Percentiles rank a stretch among this genome's conserved stretches.
These are phyloP conservation scores for Suhomyces panamericanus DNA, from an alignment of 1,139 yeast species.

Conservation along the genomic window DNA sequence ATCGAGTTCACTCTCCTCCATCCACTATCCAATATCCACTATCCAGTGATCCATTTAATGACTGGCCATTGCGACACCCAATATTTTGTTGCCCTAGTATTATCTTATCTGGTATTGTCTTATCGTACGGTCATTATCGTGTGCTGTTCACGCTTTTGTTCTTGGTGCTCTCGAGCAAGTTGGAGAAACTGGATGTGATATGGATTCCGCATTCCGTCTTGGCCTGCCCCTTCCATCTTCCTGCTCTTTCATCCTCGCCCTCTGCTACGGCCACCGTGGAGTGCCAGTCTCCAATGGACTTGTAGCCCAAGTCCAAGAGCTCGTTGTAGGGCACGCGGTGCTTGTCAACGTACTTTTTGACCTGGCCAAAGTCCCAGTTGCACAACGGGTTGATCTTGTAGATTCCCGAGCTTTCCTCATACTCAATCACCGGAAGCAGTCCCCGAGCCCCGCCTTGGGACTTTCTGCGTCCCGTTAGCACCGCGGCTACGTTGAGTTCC, in stretches of 20 bases:
- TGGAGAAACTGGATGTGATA: constrained; percentile 68
- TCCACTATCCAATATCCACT: too few species aligned
- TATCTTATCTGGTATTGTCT: too few species aligned
- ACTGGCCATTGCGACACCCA: too few species aligned
- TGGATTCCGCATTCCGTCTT: constrained; percentile 98
- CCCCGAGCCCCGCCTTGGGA: constrained; percentile 89
- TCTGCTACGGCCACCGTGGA: constrained; percentile 87
- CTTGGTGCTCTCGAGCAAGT: constrained; percentile 28
- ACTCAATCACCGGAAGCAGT: constrained; percentile 71
- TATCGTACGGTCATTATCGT: too few species aligned
- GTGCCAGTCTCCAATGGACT: constrained; percentile 95
- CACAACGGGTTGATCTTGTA: constrained; percentile 89
- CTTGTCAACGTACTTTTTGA: constrained; percentile 64
- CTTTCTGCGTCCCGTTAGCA: constrained; percentile 87
- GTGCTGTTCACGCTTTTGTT: background rate
- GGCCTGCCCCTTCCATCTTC: constrained; percentile 91
- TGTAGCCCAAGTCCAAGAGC: constrained; percentile 80
- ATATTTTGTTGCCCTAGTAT: too few species aligned
- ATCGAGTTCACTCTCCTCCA: too few species aligned
- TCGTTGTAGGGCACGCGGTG: constrained; percentile 83
- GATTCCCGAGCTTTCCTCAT: constrained; percentile 66
- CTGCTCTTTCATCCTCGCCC: constrained; percentile 93
- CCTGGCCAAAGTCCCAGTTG: constrained; percentile 77
- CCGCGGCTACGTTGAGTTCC: constrained; percentile 72
- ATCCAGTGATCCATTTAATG: too few species aligned